These are phyloP conservation scores for Wallacemonas sp. DNA, from an alignment of 208 protist species.

Conservation along the genomic window DNA sequence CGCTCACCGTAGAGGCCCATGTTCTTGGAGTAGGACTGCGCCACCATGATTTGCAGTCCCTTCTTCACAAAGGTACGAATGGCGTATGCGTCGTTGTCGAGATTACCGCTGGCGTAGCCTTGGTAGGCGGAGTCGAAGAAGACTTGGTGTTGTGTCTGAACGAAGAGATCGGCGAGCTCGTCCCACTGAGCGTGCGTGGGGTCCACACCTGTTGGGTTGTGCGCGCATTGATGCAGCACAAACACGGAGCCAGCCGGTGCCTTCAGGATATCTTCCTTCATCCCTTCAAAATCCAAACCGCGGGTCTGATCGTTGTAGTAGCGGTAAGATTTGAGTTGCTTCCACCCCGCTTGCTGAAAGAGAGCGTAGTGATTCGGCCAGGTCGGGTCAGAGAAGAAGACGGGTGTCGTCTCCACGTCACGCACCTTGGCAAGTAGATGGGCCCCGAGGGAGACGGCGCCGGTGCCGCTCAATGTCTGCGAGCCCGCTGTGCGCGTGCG, in stretches of 20 bases:
- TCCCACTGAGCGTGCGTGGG: slow-evolving; percentile 95
- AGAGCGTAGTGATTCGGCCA: slow-evolving; percentile 88
- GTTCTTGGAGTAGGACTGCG: slow-evolving; percentile 98
- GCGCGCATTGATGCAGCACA: slow-evolving; percentile 97
- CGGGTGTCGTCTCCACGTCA: slow-evolving; percentile 30
- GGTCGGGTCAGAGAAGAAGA: slow-evolving; percentile 87
- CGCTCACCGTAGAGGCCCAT: slow-evolving; percentile 98
- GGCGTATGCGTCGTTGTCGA: slow-evolving; percentile 93
- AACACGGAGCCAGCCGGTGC: slow-evolving; percentile 91
- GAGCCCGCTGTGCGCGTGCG: slow-evolving; percentile 60
- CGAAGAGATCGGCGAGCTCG: slow-evolving; percentile 88
- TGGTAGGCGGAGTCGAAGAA: slow-evolving; percentile 98
- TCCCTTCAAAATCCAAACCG: slow-evolving; percentile 85
- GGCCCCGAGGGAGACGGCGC: slow-evolving; percentile 74
- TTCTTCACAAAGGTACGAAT: slow-evolving; percentile 69
- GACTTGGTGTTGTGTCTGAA: slow-evolving; percentile 80
- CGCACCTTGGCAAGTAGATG: slow-evolving; percentile 50
- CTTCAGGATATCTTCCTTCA: slow-evolving; percentile 65
- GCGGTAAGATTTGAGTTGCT: slow-evolving; percentile 60
- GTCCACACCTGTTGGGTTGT: slow-evolving; percentile 99
- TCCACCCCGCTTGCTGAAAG: slow-evolving; percentile 57
- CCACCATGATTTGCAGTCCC: slow-evolving; percentile 85
- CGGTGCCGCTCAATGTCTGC: slow-evolving; percentile 91
- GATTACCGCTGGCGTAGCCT: slow-evolving; percentile 96
- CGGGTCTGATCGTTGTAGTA: slow-evolving; percentile 79